Evolutionary conservation across 176 grass and related monocot species (phyloP).

Genomic region (Oryza coarctata): DNA sequence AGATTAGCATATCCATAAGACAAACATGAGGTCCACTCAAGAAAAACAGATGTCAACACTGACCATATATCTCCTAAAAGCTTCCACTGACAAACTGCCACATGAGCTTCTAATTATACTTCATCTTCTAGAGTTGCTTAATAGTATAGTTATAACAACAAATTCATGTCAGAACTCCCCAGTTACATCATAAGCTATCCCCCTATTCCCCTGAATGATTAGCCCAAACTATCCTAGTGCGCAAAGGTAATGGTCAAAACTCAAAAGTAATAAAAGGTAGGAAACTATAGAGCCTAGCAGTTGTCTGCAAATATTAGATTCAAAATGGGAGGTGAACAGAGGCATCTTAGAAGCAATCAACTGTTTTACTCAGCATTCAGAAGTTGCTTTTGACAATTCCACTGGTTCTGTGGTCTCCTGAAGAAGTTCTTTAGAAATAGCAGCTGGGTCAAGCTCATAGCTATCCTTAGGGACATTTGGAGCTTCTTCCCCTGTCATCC

Average conservation of each 20-base stretch:
- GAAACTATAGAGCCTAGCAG: constrained; percentile 35
- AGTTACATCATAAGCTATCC: constrained; percentile 25
- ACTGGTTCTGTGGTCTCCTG: constrained; percentile 32
- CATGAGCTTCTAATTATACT: constrained; percentile 16
- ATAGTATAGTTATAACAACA: constrained; percentile 26
- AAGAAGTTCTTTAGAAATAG: constrained; percentile 65
- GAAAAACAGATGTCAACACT: neutral
- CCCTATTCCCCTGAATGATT: constrained; percentile 6
- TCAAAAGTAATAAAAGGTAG: constrained; percentile 27
- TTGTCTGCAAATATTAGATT: constrained; percentile 11
- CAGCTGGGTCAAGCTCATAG: constrained; percentile 67
- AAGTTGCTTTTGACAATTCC: constrained; percentile 22
- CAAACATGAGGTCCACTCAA: constrained; percentile 5
- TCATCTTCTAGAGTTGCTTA: constrained; percentile 19
- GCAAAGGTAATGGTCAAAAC: constrained; percentile 37
- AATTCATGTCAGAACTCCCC: constrained; percentile 27
- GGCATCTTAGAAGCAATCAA: constrained; percentile 6
- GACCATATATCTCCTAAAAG: constrained; percentile 6
- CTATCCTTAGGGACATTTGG: constrained; percentile 56
- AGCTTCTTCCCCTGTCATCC: constrained; percentile 59
- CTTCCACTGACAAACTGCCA: constrained; percentile 3
- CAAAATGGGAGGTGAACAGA: constrained; percentile 38
- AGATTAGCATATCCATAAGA: constrained; percentile 5
- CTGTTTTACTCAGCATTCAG: constrained; percentile 32
- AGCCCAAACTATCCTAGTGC: constrained; percentile 30